These are phyloP conservation scores for Penicillium sp. DNA, from an alignment of 2,329 filamentous ascomycete species.

Conservation along the genomic window DNA sequence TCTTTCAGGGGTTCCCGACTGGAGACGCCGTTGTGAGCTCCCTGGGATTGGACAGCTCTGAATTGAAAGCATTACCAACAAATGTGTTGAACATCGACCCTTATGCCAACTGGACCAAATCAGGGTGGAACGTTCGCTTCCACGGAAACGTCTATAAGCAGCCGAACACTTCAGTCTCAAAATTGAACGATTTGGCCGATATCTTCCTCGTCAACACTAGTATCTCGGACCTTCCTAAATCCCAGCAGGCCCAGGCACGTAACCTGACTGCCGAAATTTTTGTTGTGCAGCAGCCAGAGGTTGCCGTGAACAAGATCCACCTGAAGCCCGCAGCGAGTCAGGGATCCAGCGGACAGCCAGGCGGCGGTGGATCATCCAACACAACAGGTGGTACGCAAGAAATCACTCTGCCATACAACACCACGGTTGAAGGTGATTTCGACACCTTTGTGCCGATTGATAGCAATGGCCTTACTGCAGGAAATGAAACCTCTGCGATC, in stretches of 20 bases:
- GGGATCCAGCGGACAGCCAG: slow-evolving; percentile 43
- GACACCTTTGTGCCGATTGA: slow-evolving; percentile 67
- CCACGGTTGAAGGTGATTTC: slow-evolving; percentile 69
- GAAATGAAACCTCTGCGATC: slow-evolving; percentile 63
- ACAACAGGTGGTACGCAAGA: slow-evolving; percentile 60
- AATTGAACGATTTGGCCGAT: slow-evolving; percentile 68
- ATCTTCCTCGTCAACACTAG: slow-evolving; percentile 66
- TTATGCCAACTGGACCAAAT: slow-evolving; percentile 76
- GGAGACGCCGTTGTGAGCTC: slow-evolving; percentile 24
- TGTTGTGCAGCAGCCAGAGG: slow-evolving; percentile 65
- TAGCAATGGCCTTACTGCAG: slow-evolving; percentile 57
- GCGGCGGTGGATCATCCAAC: slow-evolving; percentile 24
- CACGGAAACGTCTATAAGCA: slow-evolving; percentile 82
- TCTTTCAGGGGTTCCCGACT: slow-evolving; percentile 25
- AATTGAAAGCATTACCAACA: slow-evolving; percentile 21
- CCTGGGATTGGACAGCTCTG: slow-evolving; percentile 16
- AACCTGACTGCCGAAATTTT: slow-evolving; percentile 73
- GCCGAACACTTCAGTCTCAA: slow-evolving; percentile 64
- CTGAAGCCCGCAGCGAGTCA: slow-evolving; percentile 62
- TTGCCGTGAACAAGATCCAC: slow-evolving; percentile 37
- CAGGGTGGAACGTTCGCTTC: slow-evolving; percentile 73
- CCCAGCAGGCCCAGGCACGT: slow-evolving; percentile 65
- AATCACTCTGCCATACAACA: slow-evolving; percentile 63
- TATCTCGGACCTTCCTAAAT: slow-evolving; percentile 58
- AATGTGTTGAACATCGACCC: slow-evolving; percentile 26